Evolutionary conservation across 768 basidiomycete genomes (phyloP), one percentile per base, ranked within the genome.

Genomic region (Tulasnella sp.): DNA sequence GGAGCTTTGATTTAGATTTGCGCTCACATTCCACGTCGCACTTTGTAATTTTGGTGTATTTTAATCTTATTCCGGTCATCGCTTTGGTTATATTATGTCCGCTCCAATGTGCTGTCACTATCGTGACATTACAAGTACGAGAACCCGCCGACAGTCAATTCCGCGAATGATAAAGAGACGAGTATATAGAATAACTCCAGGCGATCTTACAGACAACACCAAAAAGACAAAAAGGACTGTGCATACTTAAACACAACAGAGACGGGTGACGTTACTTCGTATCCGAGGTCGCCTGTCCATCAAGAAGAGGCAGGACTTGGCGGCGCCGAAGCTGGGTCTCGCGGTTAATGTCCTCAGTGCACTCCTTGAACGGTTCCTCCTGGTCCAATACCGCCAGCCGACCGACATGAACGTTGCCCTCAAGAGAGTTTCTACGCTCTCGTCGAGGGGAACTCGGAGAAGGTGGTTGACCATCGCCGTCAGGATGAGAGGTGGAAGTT

Each of bases 321-420:
- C 77, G 77, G 24, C 78, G 78, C 34, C 78, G 78, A 37, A 80
- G 16, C 28, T 75, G 64, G 78, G 75, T 90, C 85, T 94, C 93
- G 64, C 89, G 85, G 85, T 96, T 95, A 78, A 95, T 85, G 78
- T 89, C 89, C 42, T 88, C 87, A 5, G 94, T 96, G 41, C 89
- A 92, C 37, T 91, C 88, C 75, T 87, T 86, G 84, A 95, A 95
- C 18, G 86, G 85, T 83, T 92, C 91, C 78, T 86, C 83, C 75
- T 85, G 89, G 83, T 92, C 90, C 81, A 93, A 86, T 54, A 86
- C 88, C 6, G 91, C 91, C 83, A 95, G 90, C 37, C 92, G 88
- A 80, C 88, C 87, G 6, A 95, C 92, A 22, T 89, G 84, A 44
- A 95, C 89, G 54, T 88, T 87, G 84, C 93, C 91, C 16, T 91